A percentile compares a stretch with the other conserved stretches of the same genome.
phyloP scores from a whole-genome alignment of 2,329 filamentous ascomycete species.

The Monosporascus sp. region DNA sequence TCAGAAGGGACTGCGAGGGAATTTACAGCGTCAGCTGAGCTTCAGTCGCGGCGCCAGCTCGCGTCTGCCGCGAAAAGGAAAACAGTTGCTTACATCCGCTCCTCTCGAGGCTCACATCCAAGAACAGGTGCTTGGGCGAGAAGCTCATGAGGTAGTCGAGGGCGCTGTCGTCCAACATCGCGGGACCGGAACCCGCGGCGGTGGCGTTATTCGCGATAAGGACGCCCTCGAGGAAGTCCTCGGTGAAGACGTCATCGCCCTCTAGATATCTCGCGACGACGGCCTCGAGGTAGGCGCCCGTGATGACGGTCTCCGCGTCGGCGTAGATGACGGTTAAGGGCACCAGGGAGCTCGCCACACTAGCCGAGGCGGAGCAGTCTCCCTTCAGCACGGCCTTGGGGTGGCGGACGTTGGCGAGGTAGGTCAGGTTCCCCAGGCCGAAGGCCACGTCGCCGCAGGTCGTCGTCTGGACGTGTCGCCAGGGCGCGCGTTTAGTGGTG shows the following conservation, averaged over 20 bases:
- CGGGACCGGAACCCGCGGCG: constrained; percentile 3
- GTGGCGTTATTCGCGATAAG: constrained; percentile 23
- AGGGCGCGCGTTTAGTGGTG: constrained; percentile 10
- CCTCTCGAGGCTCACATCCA: constrained; percentile 9
- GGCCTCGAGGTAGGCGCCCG: constrained; percentile 20
- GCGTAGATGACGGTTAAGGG: constrained; percentile 24
- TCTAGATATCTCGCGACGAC: constrained; percentile 25
- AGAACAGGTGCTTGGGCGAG: constrained; percentile 8
- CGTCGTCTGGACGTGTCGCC: constrained; percentile 12
- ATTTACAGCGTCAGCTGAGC: no score
- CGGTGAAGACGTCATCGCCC: constrained; percentile 30
- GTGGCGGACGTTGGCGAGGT: constrained; percentile 28
- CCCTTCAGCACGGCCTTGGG: constrained; percentile 19
- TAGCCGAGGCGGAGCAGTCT: constrained; percentile 4
- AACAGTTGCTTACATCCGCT: constrained; percentile 3
- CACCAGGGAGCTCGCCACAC: constrained; percentile 3
- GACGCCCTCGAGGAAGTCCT: constrained; percentile 29
- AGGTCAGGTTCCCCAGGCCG: constrained; percentile 29
- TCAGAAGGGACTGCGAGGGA: constrained; percentile 1
- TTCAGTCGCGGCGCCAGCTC: no score
- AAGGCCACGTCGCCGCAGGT: constrained; percentile 27
- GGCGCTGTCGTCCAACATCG: constrained; percentile 15
- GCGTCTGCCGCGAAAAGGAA: no score
- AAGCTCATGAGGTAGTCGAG: constrained; percentile 12
- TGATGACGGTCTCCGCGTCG: constrained; percentile 20